A percentile compares a stretch with the other conserved stretches of the same genome.
phyloP scores from a whole-genome alignment of 345 rosid genomes.

The Arabis alpina region DNA sequence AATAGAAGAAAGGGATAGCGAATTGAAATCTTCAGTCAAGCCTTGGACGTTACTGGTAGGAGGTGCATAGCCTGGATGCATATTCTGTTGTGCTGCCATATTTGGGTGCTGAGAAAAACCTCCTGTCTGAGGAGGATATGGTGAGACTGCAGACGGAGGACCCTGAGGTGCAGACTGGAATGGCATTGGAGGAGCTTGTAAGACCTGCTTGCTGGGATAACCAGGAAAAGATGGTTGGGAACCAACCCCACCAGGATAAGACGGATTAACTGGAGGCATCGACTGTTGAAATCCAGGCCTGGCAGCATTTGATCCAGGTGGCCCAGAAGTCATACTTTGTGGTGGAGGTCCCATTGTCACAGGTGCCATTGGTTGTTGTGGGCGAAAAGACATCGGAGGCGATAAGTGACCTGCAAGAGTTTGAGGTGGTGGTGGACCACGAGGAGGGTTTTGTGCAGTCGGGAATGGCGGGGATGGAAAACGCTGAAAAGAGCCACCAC shows the following conservation, averaged over 20 bases:
- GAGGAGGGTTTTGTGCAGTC: constrained; percentile 52
- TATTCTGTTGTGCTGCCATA: constrained; percentile 59
- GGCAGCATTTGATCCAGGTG: constrained; percentile 46
- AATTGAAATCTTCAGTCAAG: constrained; percentile 84
- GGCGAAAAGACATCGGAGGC: constrained; percentile 47
- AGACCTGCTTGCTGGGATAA: constrained; percentile 57
- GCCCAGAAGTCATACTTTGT: constrained; percentile 47
- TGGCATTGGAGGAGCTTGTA: constrained; percentile 56
- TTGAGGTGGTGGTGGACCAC: constrained; percentile 57
- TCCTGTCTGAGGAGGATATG: constrained; percentile 60
- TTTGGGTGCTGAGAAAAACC: constrained; percentile 54
- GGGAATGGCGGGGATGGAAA: constrained; percentile 62
- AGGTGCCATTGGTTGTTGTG: constrained; percentile 56
- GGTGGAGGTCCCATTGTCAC: constrained; percentile 70
- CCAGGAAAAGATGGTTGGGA: constrained; percentile 64
- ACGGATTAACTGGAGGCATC: constrained; percentile 46
- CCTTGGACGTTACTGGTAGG: constrained; percentile 73
- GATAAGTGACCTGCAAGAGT: constrained; percentile 61
- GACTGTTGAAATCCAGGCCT: constrained; percentile 58
- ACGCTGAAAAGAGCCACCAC: constrained; percentile 56
- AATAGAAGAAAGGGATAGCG: constrained; percentile 69
- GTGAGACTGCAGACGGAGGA: constrained; percentile 50
- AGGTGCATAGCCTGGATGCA: constrained; percentile 62
- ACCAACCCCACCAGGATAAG: constrained; percentile 50
- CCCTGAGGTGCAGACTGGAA: constrained; percentile 64